phyloP scores from a whole-genome alignment of 2,329 filamentous ascomycete genomes.

The Cadophora luteo-olivacea region DNA sequence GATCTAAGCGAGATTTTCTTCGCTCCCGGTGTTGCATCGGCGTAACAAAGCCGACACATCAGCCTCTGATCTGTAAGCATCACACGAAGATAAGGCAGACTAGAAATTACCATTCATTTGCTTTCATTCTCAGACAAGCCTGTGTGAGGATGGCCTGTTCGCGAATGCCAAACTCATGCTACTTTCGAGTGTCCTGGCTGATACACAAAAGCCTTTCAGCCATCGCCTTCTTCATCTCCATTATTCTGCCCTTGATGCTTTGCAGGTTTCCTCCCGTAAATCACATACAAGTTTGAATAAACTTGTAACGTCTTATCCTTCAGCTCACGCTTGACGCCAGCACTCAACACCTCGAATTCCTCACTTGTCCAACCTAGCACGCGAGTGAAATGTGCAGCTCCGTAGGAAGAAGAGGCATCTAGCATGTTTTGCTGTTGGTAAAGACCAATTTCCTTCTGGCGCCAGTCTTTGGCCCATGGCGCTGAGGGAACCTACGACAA shows the following conservation, averaged over 20 bases:
- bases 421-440: conserved; percentile 37
- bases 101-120: no score
- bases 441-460: conserved; percentile 47
- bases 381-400: conserved; percentile 40
- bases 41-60: not conserved
- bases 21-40: not conserved
- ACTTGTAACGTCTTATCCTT: conserved; percentile 43
- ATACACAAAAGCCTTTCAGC: no score
- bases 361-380: conserved; percentile 41
- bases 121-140: no score
- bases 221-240: not conserved
- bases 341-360: conserved; percentile 42
- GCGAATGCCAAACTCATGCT: no score
- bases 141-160: no score
- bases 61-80: not conserved
- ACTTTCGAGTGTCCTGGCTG: no score
- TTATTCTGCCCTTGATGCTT: not conserved
- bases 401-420: conserved; percentile 30
- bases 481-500: conserved; percentile 24
- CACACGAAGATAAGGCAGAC: not conserved
- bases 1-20: not conserved
- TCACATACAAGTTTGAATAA: conserved; percentile 43
- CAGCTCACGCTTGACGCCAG: conserved; percentile 42
- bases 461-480: conserved; percentile 50
- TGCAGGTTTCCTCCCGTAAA: conserved; percentile 43